Evolutionary conservation across 1,139 yeast genomes (phyloP).

Genomic region (Eremothecium sinecaudum): DNA sequence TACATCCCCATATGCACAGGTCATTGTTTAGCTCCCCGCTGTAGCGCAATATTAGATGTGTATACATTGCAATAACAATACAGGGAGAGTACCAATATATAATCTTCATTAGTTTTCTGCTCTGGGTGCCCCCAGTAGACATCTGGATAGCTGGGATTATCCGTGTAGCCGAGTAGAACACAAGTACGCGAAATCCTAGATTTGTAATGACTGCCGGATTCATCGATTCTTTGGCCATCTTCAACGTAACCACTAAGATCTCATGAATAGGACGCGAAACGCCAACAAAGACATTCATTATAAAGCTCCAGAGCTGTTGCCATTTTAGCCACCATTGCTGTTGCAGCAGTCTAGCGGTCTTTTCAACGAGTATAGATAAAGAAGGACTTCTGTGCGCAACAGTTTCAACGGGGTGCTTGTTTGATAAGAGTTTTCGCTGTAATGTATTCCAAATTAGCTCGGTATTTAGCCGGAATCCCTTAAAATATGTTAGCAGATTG

Average conservation of each 20-base stretch:
- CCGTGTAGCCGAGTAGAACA: constrained; percentile 87
- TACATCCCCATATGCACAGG: constrained; percentile 50
- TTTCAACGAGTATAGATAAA: constrained; percentile 11
- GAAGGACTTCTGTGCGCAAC: constrained; percentile 12
- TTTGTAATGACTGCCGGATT: constrained; percentile 77
- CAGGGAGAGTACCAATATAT: constrained; percentile 89
- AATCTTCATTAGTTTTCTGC: constrained; percentile 42
- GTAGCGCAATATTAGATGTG: constrained; percentile 86
- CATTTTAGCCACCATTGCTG: constrained; percentile 6
- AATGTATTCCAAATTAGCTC: constrained; percentile 24
- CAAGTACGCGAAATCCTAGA: constrained; percentile 74
- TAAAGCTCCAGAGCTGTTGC: constrained; percentile 35
- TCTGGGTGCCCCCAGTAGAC: constrained; percentile 23
- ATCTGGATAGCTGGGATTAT: constrained; percentile 72
- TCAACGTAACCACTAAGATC: constrained; percentile 50
- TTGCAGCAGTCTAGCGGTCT: not conserved
- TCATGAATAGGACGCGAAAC: constrained; percentile 35
- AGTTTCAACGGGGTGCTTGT: constrained; percentile 3
- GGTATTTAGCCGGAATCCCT: constrained; percentile 20
- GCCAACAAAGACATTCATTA: constrained; percentile 39
- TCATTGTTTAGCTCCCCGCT: constrained; percentile 64
- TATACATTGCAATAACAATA: constrained; percentile 85
- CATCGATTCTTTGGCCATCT: constrained; percentile 64
- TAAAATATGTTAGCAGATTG: constrained; percentile 23
- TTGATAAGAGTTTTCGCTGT: constrained; percentile 12